Evolutionary conservation across 129 eudicot species (phyloP), one percentile per base, ranked within the genome.

Genomic region (Logfia minima): DNA sequence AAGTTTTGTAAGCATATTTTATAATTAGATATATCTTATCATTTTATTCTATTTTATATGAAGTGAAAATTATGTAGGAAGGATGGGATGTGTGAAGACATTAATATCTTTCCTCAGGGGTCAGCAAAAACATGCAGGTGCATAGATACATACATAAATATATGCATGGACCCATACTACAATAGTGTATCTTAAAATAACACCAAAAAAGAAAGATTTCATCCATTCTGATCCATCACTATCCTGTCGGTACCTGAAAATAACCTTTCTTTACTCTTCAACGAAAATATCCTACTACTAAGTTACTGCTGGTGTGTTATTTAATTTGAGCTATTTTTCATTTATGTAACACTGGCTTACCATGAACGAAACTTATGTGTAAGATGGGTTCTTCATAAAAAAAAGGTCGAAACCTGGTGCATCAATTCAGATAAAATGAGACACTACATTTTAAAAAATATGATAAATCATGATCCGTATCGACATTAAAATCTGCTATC

Each of bases 141-240:
- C 71, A 13, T 77, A 72, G 68, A 77, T 65, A 58, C 51, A 80
- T 71, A 70, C 70, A 77, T 58, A 58, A 5, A 16, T 5, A 58
- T 63, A 69, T 4, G 18, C 66, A 26, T 67, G 82, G 89, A 79
- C 53, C 84, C 76, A 82, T 78, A 43, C 77, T 29, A 39, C 3
- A 8, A 39, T 39, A 16, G 58, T 78, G 81, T 66, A 77, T 31
- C 71, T 58, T 74, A 32, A 74, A 79, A 77, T 61, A 68, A 52
- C 71, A 60, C 70, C 51, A 75, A n/a, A 81, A 82, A 23, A 66
- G 26, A 61, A 76, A 87, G 71, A 86, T 84, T 86, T 83, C 84
- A 72, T 80, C 75, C 80, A 84, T 86, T 83, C 89, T 76, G 78
- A 76, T 64, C 84, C 85, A 81, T 83, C 89, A 73, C 86, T 89